phyloP scores from a whole-genome alignment of 139 green algal species.

The Closterium sp. region DNA sequence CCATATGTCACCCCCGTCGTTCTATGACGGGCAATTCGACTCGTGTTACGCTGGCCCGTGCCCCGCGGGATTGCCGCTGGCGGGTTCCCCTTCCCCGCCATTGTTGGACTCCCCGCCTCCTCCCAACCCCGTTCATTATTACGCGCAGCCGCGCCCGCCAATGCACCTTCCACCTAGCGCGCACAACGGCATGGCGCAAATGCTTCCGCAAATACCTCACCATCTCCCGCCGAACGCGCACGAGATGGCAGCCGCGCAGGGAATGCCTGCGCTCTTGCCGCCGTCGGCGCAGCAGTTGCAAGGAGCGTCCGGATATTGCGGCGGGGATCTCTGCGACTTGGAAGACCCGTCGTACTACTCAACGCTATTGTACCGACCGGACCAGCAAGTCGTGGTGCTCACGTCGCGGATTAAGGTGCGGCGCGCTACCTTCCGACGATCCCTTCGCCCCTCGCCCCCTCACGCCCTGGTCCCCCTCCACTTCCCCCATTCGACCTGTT shows the following conservation, averaged over 20 bases:
- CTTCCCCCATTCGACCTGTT: too few species aligned
- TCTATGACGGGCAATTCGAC: background rate
- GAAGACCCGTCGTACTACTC: background rate
- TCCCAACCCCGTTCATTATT: background rate
- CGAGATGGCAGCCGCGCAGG: background rate
- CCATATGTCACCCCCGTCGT: background rate
- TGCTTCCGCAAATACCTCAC: background rate
- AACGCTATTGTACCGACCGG: background rate
- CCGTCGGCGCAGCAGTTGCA: background rate
- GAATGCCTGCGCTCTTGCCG: background rate
- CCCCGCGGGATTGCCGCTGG: background rate
- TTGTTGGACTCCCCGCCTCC: background rate
- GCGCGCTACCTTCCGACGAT: background rate
- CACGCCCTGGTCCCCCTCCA: too few species aligned
- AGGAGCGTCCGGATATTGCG: background rate
- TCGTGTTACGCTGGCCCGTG: background rate
- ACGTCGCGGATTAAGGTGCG: constrained; percentile 3
- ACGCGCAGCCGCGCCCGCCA: background rate
- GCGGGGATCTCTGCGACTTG: background rate
- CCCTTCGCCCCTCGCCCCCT: background rate
- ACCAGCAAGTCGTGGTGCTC: constrained; percentile 1
- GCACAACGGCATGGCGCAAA: background rate
- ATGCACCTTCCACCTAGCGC: background rate
- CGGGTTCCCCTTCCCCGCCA: background rate
- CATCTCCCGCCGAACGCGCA: background rate